A percentile compares a stretch with the other conserved stretches of the same genome.
phyloP scores from a whole-genome alignment of 495 filamentous ascomycete species.

The Talaromyces trachyspermus region DNA sequence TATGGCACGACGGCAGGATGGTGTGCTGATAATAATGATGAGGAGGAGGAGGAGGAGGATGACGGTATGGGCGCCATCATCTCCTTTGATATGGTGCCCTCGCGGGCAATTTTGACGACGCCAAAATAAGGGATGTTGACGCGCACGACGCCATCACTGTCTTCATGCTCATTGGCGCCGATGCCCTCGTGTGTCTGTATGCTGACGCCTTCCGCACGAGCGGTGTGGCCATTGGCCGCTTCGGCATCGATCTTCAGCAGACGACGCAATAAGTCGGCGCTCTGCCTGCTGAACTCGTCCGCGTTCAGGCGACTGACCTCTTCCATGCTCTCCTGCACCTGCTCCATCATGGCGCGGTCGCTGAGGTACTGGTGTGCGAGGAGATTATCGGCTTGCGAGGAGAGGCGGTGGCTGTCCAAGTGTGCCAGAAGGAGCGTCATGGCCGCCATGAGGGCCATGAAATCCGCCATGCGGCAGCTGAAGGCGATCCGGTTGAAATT shows the following conservation, averaged over 20 bases:
- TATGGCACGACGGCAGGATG: neutral
- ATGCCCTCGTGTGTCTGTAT: constrained; percentile 8
- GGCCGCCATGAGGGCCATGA: constrained; percentile 40
- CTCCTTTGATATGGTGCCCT: constrained; percentile 8
- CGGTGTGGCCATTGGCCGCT: constrained; percentile 9
- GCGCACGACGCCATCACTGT: constrained; percentile 11
- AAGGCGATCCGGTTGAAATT: constrained; percentile 15
- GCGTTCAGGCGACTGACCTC: constrained; percentile 18
- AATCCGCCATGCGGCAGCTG: constrained; percentile 41
- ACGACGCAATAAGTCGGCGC: constrained; percentile 21
- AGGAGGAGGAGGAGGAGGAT: too few relatives aligned
- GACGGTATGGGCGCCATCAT: neutral
- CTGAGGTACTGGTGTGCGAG: constrained; percentile 32
- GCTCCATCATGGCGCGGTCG: constrained; percentile 40
- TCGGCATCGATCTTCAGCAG: constrained; percentile 30
- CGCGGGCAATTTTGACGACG: constrained; percentile 16
- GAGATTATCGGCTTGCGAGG: constrained; percentile 7
- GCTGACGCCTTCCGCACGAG: constrained; percentile 11
- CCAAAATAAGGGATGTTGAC: constrained; percentile 32
- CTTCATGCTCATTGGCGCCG: constrained; percentile 7
- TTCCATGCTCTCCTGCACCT: constrained; percentile 31
- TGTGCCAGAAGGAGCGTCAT: constrained; percentile 23
- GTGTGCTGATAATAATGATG: too few relatives aligned
- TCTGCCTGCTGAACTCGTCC: constrained; percentile 27
- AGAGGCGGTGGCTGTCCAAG: constrained; percentile 1